phyloP scores from a whole-genome alignment of 345 rosid species.

The Noccaea caerulescens region DNA sequence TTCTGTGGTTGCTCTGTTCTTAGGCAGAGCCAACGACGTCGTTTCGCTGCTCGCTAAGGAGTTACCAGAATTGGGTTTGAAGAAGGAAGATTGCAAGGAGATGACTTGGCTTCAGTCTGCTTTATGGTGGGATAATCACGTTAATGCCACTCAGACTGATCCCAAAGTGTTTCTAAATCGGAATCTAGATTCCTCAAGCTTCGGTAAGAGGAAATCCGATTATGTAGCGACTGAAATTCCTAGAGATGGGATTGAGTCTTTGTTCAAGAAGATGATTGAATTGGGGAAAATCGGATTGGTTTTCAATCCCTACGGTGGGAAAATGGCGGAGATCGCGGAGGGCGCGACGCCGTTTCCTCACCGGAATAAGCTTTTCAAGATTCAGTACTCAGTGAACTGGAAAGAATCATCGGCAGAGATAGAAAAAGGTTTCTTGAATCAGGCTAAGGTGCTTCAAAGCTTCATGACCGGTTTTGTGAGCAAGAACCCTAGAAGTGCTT shows the following conservation, averaged over 20 bases:
- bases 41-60: slow-evolving; percentile 46
- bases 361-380: slow-evolving; percentile 58
- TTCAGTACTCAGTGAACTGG: slow-evolving; percentile 59
- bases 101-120: slow-evolving; percentile 67
- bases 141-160: slow-evolving; percentile 37
- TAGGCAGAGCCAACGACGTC: slow-evolving; percentile 51
- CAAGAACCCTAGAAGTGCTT: slow-evolving; percentile 67
- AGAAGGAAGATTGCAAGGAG: slow-evolving; percentile 51
- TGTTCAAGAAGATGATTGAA: slow-evolving; percentile 61
- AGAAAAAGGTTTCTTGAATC: slow-evolving; percentile 39
- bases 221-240: slow-evolving; percentile 55
- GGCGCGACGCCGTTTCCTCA: slow-evolving; percentile 63
- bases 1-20: slow-evolving; percentile 45
- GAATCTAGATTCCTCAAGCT: slow-evolving; percentile 37
- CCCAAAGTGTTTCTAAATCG: slow-evolving; percentile 54
- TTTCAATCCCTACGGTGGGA: slow-evolving; percentile 68
- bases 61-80: slow-evolving; percentile 58
- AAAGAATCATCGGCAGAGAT: slow-evolving; percentile 37
- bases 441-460: slow-evolving; percentile 46
- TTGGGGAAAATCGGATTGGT: slow-evolving; percentile 55
- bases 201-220: slow-evolving; percentile 70
- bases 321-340: slow-evolving; percentile 50
- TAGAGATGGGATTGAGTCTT: slow-evolving; percentile 35
- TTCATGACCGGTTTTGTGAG: slow-evolving; percentile 69
- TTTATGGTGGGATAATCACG: slow-evolving; percentile 52